Percentiles rank a stretch among this genome's conserved stretches.
Evolutionary conservation across 108 stramenopile genomes (phyloP).

Genomic region (Nitzschia putrida): DNA sequence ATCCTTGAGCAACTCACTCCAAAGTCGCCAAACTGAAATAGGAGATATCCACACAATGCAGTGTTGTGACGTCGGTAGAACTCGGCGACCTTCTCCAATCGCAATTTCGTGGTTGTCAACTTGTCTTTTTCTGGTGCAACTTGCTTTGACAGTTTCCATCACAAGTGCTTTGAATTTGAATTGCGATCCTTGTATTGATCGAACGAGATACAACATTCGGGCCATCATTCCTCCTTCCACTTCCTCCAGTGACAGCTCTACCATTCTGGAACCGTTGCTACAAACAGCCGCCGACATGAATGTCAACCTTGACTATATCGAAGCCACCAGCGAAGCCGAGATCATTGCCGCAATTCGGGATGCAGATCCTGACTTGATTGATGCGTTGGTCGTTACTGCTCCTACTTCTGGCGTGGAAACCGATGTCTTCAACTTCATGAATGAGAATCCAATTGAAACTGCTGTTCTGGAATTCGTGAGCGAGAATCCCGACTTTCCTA

Average conservation of each 20-base stretch:
- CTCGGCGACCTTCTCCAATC: too few species aligned
- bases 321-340: neutral
- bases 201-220: conserved; percentile 2
- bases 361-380: neutral
- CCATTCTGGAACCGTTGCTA: conserved; percentile 10
- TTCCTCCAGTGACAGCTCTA: conserved; percentile 1
- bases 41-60: too few species aligned
- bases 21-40: too few species aligned
- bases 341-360: neutral
- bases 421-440: conserved; percentile 8
- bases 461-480: too few species aligned
- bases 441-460: neutral
- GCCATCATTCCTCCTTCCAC: conserved; percentile 24
- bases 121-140: too few species aligned
- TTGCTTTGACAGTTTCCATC: too few species aligned
- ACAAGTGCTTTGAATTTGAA: neutral
- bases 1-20: too few species aligned
- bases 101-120: too few species aligned
- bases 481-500: conserved; percentile 2
- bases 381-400: conserved; percentile 34
- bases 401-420: conserved; percentile 13
- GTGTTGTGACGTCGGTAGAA: too few species aligned
- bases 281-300: conserved; percentile 24
- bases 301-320: conserved; percentile 10
- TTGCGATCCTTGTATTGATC: conserved; percentile 38